Percentiles rank a stretch among this genome's conserved stretches.
Evolutionary conservation across 1,284 basidiomycete genomes (phyloP).

Genomic region (Erythrobasidium hasegawianum): DNA sequence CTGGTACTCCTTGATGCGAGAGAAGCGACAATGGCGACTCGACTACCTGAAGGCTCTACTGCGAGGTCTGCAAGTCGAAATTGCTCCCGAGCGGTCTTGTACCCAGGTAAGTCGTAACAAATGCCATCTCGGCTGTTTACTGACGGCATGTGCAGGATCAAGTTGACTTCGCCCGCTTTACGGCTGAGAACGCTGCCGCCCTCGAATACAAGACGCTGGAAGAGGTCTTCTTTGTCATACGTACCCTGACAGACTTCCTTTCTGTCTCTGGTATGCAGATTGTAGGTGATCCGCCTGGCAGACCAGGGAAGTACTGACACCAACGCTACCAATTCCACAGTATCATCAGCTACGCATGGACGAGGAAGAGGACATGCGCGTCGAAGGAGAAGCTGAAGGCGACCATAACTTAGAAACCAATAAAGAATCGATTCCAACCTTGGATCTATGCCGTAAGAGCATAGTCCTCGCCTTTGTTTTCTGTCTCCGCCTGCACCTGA

Average conservation of each 20-base stretch:
- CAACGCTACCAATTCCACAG: conserved; percentile 5
- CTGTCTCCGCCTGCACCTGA: conserved; percentile 76
- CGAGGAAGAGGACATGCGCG: conserved; percentile 10
- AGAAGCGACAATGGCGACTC: conserved; percentile 75
- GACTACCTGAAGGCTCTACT: conserved; percentile 81
- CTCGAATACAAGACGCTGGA: conserved; percentile 94
- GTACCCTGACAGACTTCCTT: conserved; percentile 70
- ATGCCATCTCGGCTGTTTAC: too few relatives aligned
- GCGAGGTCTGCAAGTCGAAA: conserved; percentile 70
- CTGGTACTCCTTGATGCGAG: conserved; percentile 86
- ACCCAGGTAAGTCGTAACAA: conserved; percentile 52
- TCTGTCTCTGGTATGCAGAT: conserved; percentile 82
- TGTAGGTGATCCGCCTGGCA: conserved; percentile 39
- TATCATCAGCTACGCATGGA: conserved; percentile 26
- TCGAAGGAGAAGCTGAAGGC: conserved; percentile 9
- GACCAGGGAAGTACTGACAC: background rate
- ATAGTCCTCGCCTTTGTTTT: conserved; percentile 74
- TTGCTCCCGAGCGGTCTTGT: conserved; percentile 35
- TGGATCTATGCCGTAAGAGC: conserved; percentile 53
- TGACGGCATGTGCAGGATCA: conserved; percentile 66
- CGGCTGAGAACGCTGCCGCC: conserved; percentile 86
- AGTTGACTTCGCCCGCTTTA: conserved; percentile 76
- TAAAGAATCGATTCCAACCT: background rate
- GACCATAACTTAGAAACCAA: background rate
- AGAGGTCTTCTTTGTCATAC: conserved; percentile 80